Evolutionary conservation across 106 monocot species (phyloP).

Genomic region (Platanthera zijinensis): DNA sequence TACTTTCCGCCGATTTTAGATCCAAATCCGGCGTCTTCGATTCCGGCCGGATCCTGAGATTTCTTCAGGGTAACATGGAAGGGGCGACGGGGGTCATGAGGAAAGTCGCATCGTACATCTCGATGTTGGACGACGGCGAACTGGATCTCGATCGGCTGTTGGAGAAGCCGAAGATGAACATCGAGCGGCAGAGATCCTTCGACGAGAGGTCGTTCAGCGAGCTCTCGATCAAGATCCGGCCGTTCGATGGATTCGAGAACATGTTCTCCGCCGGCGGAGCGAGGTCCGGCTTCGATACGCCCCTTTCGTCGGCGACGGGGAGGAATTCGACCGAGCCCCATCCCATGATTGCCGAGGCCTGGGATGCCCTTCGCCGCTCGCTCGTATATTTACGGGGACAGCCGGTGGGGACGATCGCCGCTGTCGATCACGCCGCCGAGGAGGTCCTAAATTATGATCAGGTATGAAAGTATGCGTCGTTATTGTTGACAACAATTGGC

Average conservation of each 20-base stretch:
- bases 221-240: conserved; percentile 36
- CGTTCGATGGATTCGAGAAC: conserved; percentile 27
- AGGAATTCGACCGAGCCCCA: conserved; percentile 40
- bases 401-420: conserved; percentile 45
- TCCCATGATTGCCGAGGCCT: conserved; percentile 38
- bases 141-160: conserved; percentile 26
- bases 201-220: conserved; percentile 54
- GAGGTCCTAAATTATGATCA: conserved; percentile 49
- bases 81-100: conserved; percentile 7
- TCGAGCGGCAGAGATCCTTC: conserved; percentile 57
- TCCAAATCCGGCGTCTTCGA: not conserved
- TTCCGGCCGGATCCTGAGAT: not conserved
- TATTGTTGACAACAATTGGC: too few species aligned
- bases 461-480: conserved; percentile 14
- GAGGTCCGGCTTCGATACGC: conserved; percentile 35
- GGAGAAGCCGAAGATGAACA: conserved; percentile 38
- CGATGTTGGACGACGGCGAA: conserved; percentile 28
- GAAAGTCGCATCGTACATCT: conserved; percentile 15
- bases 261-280: conserved; percentile 30
- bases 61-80: conserved; percentile 13
- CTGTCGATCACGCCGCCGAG: conserved; percentile 35
- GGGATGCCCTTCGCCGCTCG: conserved; percentile 34
- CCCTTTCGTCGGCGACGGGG: conserved; percentile 21
- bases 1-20: not conserved
- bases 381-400: conserved; percentile 28